Base-by-base conservation (phyloP, 1,139 yeast genomes). In the Taphrina deformans region DNA sequence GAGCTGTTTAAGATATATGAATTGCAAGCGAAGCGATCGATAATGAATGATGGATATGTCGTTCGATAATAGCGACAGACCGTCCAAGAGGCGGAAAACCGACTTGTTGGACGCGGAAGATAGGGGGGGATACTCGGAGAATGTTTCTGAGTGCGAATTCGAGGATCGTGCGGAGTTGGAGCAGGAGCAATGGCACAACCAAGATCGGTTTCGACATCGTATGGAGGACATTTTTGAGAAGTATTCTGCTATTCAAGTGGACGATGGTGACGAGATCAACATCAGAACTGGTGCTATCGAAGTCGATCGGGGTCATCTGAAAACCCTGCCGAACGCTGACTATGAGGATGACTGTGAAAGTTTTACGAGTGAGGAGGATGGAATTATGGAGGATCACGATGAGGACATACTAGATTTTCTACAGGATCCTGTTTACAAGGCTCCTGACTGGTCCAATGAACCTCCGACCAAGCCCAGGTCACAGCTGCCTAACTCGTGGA, bases 201-300 rank as follows among this genome's bases (percentile, higher is more conserved):
- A 59, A 16, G 26, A 29, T 10, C 56, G 63, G 4, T 59, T 59
- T 24, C 55, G 63, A 18, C 55, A 50, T 50, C 56, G 63, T 24
- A 59, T 59, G 71, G 71, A 69, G 27, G 65, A 63, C 24, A 69
- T 69, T 27, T 67, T 67, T 45, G 50, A n/a, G 14, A 45, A 51
- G 33, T 69, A 69, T 56, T 67, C 70, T 9, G 62, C 62, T 3
- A 68, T 68, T 33, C 27, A 65, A 14, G 31, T 41, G 23, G 52
- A 65, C 23, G 68, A 67, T 27, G 66, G 69, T 6, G 71, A 69
- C 40, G 71, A 69, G 18, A 68, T 69, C 40, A 70, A 69, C 44
- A 46, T 69, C 16, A 27, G 66, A 21, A 69, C 71, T 9, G 71
- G 71, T 10, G 69, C 69, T 41, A 56, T 69, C 1, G 62, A 68